Evolutionary conservation across 2,329 filamentous ascomycete genomes (phyloP).

Genomic region (Paecilomyces sp.): DNA sequence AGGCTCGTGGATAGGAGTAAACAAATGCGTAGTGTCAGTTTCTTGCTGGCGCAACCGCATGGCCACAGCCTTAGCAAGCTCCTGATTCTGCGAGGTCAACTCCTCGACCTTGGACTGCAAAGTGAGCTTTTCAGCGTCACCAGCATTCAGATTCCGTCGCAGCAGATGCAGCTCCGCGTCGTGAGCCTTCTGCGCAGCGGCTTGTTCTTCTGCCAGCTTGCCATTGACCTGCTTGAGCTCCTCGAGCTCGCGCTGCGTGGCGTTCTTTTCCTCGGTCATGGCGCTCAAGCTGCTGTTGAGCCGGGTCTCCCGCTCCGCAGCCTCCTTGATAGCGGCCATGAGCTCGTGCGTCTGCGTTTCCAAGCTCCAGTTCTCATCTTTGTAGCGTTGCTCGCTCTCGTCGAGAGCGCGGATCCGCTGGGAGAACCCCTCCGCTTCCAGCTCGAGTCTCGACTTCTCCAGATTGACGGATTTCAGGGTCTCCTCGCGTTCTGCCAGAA

Average conservation of each 20-base stretch:
- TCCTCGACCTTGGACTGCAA: constrained; percentile 85
- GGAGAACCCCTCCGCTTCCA: constrained; percentile 70
- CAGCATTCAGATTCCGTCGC: constrained; percentile 69
- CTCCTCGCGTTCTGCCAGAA: constrained; percentile 83
- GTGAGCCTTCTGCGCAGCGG: constrained; percentile 68
- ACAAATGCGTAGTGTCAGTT: constrained; percentile 48
- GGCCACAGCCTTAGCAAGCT: constrained; percentile 77
- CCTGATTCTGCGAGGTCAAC: constrained; percentile 78
- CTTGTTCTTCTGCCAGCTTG: constrained; percentile 74
- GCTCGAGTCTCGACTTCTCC: constrained; percentile 73
- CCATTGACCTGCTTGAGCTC: constrained; percentile 75
- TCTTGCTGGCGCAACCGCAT: constrained; percentile 64
- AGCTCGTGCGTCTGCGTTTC: constrained; percentile 89
- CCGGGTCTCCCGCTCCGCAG: constrained; percentile 74
- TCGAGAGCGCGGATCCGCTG: constrained; percentile 77
- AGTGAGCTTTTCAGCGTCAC: constrained; percentile 69
- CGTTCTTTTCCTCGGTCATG: constrained; percentile 66
- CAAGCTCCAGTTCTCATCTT: constrained; percentile 97
- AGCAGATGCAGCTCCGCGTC: constrained; percentile 82
- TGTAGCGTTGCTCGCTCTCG: constrained; percentile 92
- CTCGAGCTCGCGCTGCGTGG: constrained; percentile 78
- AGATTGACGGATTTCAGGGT: constrained; percentile 66
- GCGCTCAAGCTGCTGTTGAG: constrained; percentile 65
- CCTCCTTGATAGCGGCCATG: constrained; percentile 64
- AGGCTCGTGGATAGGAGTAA: constrained; percentile 56